Base-by-base conservation (phyloP, 768 basidiomycete genomes). In the Trametes gibbosa region DNA sequence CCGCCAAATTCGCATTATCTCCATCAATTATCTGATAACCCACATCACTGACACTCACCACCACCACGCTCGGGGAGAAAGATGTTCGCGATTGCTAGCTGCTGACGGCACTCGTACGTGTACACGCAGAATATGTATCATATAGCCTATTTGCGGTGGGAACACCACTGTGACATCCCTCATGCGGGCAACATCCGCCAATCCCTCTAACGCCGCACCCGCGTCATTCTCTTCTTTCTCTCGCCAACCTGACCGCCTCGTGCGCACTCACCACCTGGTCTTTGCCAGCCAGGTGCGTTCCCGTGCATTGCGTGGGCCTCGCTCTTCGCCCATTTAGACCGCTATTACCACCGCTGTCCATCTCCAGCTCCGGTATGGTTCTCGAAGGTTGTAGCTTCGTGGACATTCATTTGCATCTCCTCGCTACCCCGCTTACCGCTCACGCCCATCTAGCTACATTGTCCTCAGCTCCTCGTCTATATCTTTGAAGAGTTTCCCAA, bases 211-310 rank as follows among this genome's bases (percentile, higher is more conserved):
- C 59, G 21, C 59, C 59, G 59, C 59, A 54, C 12, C n/a, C 45
- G 59, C 59, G 59, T 60, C 59, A 60, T 54, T 17, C 40, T 16
- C 29, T 10, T 43, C n/a, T n/a, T n/a, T n/a, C n/a, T n/a, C n/a
- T n/a, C n/a, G n/a, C 32, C 59, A 60, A 34, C 59, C 23, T 59
- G 55, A 54, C 52, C 59, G 17, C 52, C 47, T 35, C 59, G 47
- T 43, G 53, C 59, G 40, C 48, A 21, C 23, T n/a, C n/a, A n/a
- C n/a, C n/a, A n/a, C n/a, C n/a, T n/a, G n/a, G n/a, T n/a, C n/a
- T n/a, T n/a, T n/a, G n/a, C n/a, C n/a, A n/a, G n/a, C n/a, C n/a
- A n/a, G n/a, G n/a, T 34, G 17, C 24, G 58, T 53, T 25, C 51
- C 46, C 14, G 46, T 49, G 47, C 40, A 40, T 59, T 59, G 39